Evolutionary conservation across 352 stramenopile species (phyloP).

Genomic region (Pythium plurisporium): DNA sequence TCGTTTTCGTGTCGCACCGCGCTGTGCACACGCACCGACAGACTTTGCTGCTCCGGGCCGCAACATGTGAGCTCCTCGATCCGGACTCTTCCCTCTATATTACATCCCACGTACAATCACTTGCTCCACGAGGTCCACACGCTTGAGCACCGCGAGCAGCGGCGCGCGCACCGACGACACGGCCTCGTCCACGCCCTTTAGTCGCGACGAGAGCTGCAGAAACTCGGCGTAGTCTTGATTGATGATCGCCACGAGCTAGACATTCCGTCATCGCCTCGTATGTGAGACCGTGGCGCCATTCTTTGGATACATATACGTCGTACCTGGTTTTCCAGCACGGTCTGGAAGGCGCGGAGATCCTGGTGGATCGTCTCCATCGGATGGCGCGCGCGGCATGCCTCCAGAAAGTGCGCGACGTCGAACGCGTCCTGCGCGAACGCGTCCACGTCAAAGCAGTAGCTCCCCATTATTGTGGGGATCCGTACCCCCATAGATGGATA

Average conservation of each 20-base stretch:
- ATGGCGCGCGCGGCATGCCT: constrained; percentile 65
- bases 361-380: constrained; percentile 84
- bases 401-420: constrained; percentile 60
- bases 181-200: constrained; percentile 83
- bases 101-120: constrained; percentile 47
- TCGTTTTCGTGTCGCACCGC: constrained; percentile 41
- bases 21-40: constrained; percentile 49
- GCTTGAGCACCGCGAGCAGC: constrained; percentile 71
- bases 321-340: constrained; percentile 81
- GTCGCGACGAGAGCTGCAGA: constrained; percentile 82
- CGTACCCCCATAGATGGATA: too few species aligned
- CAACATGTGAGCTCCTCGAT: background rate
- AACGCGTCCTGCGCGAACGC: constrained; percentile 76
- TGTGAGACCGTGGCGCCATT: background rate
- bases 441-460: constrained; percentile 83
- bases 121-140: constrained; percentile 64
- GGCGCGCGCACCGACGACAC: constrained; percentile 72
- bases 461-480: constrained; percentile 18
- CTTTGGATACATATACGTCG: background rate
- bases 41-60: constrained; percentile 1
- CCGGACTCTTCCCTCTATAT: too few species aligned
- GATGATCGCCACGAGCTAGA: constrained; percentile 81
- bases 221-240: constrained; percentile 89
- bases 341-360: constrained; percentile 82
- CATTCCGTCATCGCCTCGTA: background rate